phyloP scores from a whole-genome alignment of 1,139 yeast species.

The Zygosaccharomyces sapae region DNA sequence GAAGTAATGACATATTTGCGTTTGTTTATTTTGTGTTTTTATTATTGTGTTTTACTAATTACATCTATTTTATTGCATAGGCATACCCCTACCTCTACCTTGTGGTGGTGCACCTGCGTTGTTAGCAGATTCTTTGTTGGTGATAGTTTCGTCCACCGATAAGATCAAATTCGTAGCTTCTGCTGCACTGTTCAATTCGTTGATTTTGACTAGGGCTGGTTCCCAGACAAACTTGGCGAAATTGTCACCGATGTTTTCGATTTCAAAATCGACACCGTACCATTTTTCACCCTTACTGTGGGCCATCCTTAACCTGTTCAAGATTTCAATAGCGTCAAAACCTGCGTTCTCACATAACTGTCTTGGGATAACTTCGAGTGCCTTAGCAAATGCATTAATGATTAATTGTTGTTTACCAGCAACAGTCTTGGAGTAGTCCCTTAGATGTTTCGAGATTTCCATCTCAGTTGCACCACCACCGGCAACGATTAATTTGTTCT shows the following conservation, averaged over 20 bases:
- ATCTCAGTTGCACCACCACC: slow-evolving; percentile 99
- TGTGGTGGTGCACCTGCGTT: slow-evolving; percentile 49
- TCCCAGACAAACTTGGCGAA: slow-evolving; percentile 93
- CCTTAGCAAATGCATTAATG: slow-evolving; percentile 88
- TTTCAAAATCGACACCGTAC: slow-evolving; percentile 89
- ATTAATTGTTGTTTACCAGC: slow-evolving; percentile 95
- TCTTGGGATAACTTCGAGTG: slow-evolving; percentile 93
- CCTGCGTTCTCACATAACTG: slow-evolving; percentile 98
- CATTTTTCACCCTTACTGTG: slow-evolving; percentile 91
- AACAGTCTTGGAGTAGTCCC: slow-evolving; percentile 81
- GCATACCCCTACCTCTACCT: slow-evolving; percentile 55
- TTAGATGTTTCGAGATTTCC: slow-evolving; percentile 85
- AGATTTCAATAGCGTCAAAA: slow-evolving; percentile 87
- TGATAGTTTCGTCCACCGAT: slow-evolving; percentile 93
- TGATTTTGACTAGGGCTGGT: slow-evolving; percentile 88
- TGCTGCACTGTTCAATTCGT: slow-evolving; percentile 94
- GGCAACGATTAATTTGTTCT: slow-evolving; percentile 82
- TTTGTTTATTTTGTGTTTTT: neutral
- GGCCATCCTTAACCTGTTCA: slow-evolving; percentile 84
- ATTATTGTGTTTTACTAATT: slow-evolving; percentile 1
- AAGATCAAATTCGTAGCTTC: slow-evolving; percentile 92
- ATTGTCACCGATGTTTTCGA: slow-evolving; percentile 79
- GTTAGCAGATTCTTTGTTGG: slow-evolving; percentile 58
- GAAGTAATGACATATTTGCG: neutral
- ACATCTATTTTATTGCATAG: slow-evolving; percentile 33